Evolutionary conservation across 306 rosid species (phyloP).

Genomic region (Mimosa pudica): DNA sequence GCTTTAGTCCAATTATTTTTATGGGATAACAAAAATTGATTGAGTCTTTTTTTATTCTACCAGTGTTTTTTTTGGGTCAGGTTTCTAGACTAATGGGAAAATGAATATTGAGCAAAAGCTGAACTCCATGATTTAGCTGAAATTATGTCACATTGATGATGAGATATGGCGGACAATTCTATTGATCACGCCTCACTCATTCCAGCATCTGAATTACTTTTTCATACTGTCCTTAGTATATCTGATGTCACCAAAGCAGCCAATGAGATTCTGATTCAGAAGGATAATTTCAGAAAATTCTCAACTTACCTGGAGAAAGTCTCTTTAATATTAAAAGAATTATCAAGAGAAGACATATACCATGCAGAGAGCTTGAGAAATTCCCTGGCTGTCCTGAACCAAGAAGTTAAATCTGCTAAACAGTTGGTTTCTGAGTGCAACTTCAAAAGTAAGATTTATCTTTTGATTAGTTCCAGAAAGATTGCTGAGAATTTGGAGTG

Average conservation of each 20-base stretch:
- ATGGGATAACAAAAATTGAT: conserved; percentile 10
- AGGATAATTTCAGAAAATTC: conserved; percentile 50
- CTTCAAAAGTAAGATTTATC: conserved; percentile 52
- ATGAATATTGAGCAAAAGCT: conserved; percentile 4
- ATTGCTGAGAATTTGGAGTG: conserved; percentile 46
- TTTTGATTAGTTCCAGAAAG: conserved; percentile 50
- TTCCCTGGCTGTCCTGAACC: conserved; percentile 44
- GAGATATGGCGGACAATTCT: conserved; percentile 44
- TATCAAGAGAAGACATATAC: conserved; percentile 36
- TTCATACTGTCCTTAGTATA: conserved; percentile 32
- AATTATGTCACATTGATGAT: not conserved
- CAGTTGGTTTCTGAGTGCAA: conserved; percentile 51
- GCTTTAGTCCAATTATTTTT: conserved; percentile 5
- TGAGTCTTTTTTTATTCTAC: conserved; percentile 20
- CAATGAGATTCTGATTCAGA: conserved; percentile 50
- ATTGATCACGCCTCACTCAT: conserved; percentile 30
- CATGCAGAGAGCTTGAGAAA: conserved; percentile 40
- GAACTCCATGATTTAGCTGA: not conserved
- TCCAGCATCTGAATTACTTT: conserved; percentile 51
- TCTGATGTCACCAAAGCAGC: conserved; percentile 45
- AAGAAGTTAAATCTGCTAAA: conserved; percentile 50
- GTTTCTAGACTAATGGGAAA: conserved; percentile 21
- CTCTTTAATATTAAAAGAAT: conserved; percentile 40
- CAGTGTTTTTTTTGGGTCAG: conserved; percentile 26
- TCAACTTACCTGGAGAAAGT: conserved; percentile 47